Percentiles rank a stretch among this genome's conserved stretches.
Evolutionary conservation across 805 yeast species (phyloP).

Genomic region (Candida saitoana): DNA sequence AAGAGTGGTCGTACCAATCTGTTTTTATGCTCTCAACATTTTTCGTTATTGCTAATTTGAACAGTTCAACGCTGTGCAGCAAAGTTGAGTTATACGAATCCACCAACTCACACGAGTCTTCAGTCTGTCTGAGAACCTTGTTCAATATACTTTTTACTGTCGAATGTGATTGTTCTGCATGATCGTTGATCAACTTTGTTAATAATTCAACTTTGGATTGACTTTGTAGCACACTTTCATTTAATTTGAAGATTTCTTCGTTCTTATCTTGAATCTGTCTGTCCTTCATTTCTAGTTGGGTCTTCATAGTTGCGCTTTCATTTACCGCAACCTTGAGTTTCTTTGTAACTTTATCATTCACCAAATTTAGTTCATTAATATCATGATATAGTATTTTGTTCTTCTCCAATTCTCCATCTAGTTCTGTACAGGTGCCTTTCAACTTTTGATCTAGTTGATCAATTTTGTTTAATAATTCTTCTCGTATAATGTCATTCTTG

Average conservation of each 20-base stretch:
- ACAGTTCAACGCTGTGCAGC: background rate
- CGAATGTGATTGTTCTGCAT: constrained; percentile 1
- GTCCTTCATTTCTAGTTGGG: background rate
- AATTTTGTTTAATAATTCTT: background rate
- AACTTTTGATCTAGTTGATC: background rate
- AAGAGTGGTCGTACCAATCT: constrained; percentile 3
- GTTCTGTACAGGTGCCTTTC: background rate
- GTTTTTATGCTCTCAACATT: background rate
- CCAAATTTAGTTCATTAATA: background rate
- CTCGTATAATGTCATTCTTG: background rate
- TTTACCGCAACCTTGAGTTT: background rate
- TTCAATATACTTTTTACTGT: background rate
- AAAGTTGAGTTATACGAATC: constrained; percentile 2
- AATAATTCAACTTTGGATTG: background rate
- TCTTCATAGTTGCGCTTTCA: background rate
- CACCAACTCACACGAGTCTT: constrained; percentile 3
- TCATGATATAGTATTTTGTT: background rate
- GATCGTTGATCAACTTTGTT: background rate
- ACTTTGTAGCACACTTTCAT: background rate
- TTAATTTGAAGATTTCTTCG: constrained; percentile 1
- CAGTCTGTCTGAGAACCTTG: constrained; percentile 1
- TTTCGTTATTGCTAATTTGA: background rate
- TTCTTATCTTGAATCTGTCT: constrained; percentile 1
- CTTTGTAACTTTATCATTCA: background rate
- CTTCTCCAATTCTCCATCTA: background rate